Percentiles rank a stretch among this genome's conserved stretches.
Evolutionary conservation across 106 monocot species (phyloP).

Genomic region (Agapanthus africanus): DNA sequence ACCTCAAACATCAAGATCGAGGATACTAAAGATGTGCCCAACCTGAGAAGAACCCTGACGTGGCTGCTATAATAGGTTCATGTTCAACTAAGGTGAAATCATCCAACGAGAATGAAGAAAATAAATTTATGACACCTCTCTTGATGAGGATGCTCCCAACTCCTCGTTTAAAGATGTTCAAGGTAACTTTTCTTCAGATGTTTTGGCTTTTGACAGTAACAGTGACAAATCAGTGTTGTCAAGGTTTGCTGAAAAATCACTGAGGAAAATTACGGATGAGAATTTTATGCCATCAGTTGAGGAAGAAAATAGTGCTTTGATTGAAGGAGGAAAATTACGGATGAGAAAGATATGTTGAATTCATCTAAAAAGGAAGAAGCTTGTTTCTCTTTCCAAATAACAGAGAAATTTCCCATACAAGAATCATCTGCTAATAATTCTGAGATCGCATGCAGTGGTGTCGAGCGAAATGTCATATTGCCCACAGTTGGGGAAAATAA

Average conservation of each 20-base stretch:
- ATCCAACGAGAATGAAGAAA: not conserved
- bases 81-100: not conserved
- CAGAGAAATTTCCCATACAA: not conserved
- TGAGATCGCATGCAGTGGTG: constrained; percentile 1
- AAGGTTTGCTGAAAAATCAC: not conserved
- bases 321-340: not conserved
- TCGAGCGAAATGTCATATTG: not conserved
- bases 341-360: not conserved
- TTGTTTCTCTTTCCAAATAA: constrained; percentile 29
- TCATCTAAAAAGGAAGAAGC: constrained; percentile 11
- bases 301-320: not conserved
- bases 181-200: not conserved
- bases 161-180: not conserved
- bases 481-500: not conserved
- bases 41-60: not conserved
- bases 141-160: not conserved
- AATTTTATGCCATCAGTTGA: not conserved
- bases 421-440: constrained; percentile 10
- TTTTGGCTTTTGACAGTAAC: not conserved
- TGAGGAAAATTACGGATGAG: not conserved
- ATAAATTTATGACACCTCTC: not conserved
- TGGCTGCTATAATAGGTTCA: not conserved
- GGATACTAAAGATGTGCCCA: not conserved
- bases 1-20: not conserved
- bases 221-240: not conserved